Percentiles rank a stretch among this genome's conserved stretches.
These are phyloP conservation scores for Xylaria sp. DNA, from an alignment of 2,329 filamentous ascomycete species.

Conservation along the genomic window DNA sequence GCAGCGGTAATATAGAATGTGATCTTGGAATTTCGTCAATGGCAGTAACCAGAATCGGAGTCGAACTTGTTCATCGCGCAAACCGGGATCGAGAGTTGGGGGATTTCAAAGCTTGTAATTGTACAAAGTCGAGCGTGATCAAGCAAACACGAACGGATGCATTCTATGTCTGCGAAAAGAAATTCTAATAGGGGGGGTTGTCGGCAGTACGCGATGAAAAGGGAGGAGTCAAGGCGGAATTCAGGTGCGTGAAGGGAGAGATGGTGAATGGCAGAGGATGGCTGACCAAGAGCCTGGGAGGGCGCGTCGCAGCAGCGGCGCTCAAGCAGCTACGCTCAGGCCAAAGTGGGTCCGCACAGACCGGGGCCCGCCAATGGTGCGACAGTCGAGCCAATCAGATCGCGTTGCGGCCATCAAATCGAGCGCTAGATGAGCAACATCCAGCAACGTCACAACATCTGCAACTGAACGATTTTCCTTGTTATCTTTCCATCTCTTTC, in stretches of 20 bases:
- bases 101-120: constrained; percentile 3
- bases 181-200: neutral
- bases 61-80: constrained; percentile 19
- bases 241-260: constrained; percentile 22
- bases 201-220: constrained; percentile 18
- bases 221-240: constrained; percentile 5
- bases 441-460: constrained; percentile 46
- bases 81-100: constrained; percentile 10
- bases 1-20: neutral
- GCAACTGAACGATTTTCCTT: constrained; percentile 40
- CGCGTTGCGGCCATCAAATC: constrained; percentile 1
- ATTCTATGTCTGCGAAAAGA: constrained; percentile 16
- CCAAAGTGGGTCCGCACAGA: constrained; percentile 40
- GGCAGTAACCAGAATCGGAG: constrained; percentile 1
- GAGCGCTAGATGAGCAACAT: constrained; percentile 39
- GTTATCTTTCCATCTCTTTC: constrained; percentile 41
- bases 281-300: constrained; percentile 21
- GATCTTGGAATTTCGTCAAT: constrained; percentile 3
- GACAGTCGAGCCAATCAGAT: constrained; percentile 43
- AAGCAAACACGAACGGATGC: constrained; percentile 22
- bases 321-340: constrained; percentile 23
- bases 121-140: constrained; percentile 8
- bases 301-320: constrained; percentile 34
- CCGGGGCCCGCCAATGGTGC: constrained; percentile 40
- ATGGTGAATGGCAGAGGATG: constrained; percentile 29